Percentiles rank a stretch among this genome's conserved stretches.
Conservation (phyloP, 192 early-diverging fungal species). For the Coemansia erecta region DNA sequence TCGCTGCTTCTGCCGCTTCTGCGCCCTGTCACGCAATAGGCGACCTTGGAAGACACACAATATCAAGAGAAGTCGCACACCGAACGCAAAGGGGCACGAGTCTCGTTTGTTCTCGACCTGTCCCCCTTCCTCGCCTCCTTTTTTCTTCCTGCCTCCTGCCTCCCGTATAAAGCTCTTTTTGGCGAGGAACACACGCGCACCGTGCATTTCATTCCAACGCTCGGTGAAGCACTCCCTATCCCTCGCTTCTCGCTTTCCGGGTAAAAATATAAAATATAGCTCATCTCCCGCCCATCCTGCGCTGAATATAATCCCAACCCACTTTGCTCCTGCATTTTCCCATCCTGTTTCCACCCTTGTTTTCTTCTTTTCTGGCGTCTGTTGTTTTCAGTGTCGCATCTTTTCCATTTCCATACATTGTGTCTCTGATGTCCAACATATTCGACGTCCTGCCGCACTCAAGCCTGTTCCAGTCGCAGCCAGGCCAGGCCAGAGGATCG, state of each 20-base stretch:
- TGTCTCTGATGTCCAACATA: constrained; percentile 31
- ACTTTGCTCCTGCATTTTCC: no score
- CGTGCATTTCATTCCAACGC: neutral
- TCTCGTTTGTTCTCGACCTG: no score
- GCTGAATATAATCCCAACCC: no score
- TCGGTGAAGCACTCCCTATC: neutral
- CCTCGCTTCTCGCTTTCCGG: no score
- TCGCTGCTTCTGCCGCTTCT: no score
- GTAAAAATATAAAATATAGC: neutral
- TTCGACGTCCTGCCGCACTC: constrained; percentile 50
- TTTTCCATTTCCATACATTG: neutral
- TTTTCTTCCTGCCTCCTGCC: neutral
- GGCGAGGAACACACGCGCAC: neutral
- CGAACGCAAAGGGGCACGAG: no score
- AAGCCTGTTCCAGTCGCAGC: constrained; percentile 40
- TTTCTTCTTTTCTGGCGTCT: neutral
- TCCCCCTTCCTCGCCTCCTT: constrained; percentile 1
- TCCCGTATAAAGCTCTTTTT: neutral
- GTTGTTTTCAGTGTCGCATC: neutral
- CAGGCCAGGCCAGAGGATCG: neutral
- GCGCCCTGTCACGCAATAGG: no score
- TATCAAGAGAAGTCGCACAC: no score
- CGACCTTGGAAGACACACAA: no score
- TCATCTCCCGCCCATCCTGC: no score
- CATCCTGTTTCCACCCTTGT: neutral